Evolutionary conservation across 2,329 filamentous ascomycete genomes (phyloP).

Genomic region (Fusarium goolgardi): DNA sequence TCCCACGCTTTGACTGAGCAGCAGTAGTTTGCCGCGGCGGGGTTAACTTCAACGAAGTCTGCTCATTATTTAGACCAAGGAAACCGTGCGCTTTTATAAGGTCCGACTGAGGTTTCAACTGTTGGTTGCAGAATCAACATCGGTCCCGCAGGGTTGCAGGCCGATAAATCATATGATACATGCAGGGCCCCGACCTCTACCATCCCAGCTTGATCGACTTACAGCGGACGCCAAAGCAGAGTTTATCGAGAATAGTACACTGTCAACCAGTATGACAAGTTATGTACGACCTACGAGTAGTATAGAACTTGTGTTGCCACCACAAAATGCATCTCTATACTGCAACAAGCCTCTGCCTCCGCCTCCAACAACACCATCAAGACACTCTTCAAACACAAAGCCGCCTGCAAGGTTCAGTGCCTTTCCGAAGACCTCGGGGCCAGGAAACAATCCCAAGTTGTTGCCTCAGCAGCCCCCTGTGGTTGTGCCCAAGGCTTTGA

Average conservation of each 20-base stretch:
- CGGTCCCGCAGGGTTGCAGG: conserved; percentile 22
- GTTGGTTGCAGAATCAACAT: conserved; percentile 13
- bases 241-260: conserved; percentile 5
- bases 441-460: conserved; percentile 38
- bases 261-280: conserved; percentile 28
- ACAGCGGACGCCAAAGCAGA: conserved; percentile 6
- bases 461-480: conserved; percentile 32
- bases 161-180: conserved; percentile 31
- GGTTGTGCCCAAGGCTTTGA: conserved; percentile 23
- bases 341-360: conserved; percentile 36
- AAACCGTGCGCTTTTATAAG: conserved; percentile 23
- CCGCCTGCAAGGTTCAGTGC: conserved; percentile 32
- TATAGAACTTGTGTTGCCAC: conserved; percentile 38
- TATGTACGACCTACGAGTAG: conserved; percentile 30
- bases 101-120: conserved; percentile 17
- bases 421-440: conserved; percentile 32
- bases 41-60: conserved; percentile 7
- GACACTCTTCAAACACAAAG: conserved; percentile 20
- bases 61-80: conserved; percentile 24
- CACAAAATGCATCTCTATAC: conserved; percentile 43
- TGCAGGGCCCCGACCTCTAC: conserved; percentile 26
- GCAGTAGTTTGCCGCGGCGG: conserved; percentile 7
- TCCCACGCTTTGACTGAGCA: conserved; percentile 1
- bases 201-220: conserved; percentile 8
- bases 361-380: conserved; percentile 33